These are phyloP conservation scores for Emiliania huxleyi DNA, from an alignment of 78 protist genomes.

Conservation along the genomic window DNA sequence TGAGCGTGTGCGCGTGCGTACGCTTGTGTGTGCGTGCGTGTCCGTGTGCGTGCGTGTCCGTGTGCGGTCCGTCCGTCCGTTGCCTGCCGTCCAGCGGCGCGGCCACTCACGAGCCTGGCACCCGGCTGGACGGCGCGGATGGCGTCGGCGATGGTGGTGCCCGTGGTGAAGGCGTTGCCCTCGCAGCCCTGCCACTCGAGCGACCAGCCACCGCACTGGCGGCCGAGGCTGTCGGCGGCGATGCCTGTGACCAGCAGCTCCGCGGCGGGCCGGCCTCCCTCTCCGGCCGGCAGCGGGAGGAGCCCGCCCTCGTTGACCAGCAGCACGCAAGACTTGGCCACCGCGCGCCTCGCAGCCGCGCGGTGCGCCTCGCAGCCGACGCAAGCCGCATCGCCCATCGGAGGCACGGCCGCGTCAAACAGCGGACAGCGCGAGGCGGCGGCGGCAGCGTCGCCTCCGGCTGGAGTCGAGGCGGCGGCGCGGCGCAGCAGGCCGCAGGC, in stretches of 20 bases:
- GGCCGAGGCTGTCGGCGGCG: neutral
- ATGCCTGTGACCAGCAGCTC: neutral
- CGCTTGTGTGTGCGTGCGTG: too few species aligned
- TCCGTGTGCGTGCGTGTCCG: too few species aligned
- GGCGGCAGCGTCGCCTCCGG: neutral
- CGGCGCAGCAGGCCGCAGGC: neutral
- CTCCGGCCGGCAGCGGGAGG: neutral
- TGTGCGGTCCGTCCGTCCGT: too few species aligned
- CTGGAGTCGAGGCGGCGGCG: neutral
- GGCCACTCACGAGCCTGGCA: neutral
- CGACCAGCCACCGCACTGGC: slow-evolving; percentile 17
- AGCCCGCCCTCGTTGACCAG: neutral
- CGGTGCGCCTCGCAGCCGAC: slow-evolving; percentile 22
- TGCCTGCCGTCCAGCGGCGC: too few species aligned
- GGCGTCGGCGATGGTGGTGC: neutral
- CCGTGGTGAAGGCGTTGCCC: neutral
- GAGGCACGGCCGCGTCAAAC: neutral
- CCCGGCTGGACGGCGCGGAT: neutral
- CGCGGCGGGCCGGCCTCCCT: neutral
- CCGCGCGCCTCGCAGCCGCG: neutral
- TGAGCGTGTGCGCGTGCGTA: too few species aligned
- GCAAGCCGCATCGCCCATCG: neutral
- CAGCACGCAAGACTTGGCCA: neutral
- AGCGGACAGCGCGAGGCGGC: neutral
- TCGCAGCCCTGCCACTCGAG: neutral